Base-by-base conservation (phyloP, 2,329 filamentous ascomycete species). In the Gliomastix tumulicola region DNA sequence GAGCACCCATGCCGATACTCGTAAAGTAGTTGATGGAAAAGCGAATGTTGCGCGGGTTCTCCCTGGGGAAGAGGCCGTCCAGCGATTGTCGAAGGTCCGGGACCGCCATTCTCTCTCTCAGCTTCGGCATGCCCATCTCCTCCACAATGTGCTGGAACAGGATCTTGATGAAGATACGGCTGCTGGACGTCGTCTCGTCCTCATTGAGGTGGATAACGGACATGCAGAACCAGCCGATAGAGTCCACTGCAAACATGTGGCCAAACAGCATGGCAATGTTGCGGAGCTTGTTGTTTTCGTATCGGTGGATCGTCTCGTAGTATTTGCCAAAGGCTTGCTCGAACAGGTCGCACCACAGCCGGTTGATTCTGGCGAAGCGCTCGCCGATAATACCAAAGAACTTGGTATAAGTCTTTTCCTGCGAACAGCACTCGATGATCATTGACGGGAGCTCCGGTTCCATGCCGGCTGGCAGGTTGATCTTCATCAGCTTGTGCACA, bases 1-100 rank as follows among this genome's bases (percentile, higher is more conserved):
- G 73, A 18, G 78, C 79, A 55, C 92, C 92, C 85, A 98, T 94
- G 40, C 89, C 88, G 51, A 98, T 94, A 51, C 88, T 92, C 9
- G 92, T 98, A 60, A 98, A 97, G 71, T 96, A 98, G 64, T 98
- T 98, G 79, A 98, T 95, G 35, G 89, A 87, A 69, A 98, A 98
- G 37, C 90, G 81, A 27, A 89, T 88, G 61, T 96, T 92, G 54
- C 86, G 82, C 18, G 88, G 79, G 51, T 88, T 87, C 57, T 97
- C 89, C 42, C 71, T 82, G 1, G 92, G 92, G 70, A 98, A 97
- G 30, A 98, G 67, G 21, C 90, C 90, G 27, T 82, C 78, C 41
- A 96, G 78, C 55, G 77, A 84, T 34, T 88, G 79, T 42, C 82
- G 80, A 27, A 97, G 69, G 34, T 79, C 74, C 30, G 92, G 84